A percentile compares a stretch with the other conserved stretches of the same genome.
phyloP scores from a whole-genome alignment of 441 rosid genomes.

The Lagerstroemia fauriei region DNA sequence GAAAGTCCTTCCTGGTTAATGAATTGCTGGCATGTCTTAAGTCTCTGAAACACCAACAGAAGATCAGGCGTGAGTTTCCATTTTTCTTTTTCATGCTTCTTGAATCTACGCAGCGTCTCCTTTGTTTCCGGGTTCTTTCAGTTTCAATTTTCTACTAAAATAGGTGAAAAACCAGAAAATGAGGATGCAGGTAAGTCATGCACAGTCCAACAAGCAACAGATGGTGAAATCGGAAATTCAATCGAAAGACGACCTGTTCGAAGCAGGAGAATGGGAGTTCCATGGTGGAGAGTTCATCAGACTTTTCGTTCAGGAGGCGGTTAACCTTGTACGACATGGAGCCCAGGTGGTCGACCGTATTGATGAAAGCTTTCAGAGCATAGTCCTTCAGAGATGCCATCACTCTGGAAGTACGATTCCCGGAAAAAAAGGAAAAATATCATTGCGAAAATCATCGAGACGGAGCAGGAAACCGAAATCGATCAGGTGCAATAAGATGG shows the following conservation, averaged over 20 bases:
- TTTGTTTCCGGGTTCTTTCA: background rate
- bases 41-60: constrained; percentile 40
- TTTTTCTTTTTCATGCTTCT: background rate
- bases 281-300: constrained; percentile 51
- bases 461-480: background rate
- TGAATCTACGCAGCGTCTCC: background rate
- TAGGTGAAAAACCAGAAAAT: background rate
- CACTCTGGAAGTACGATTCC: constrained; percentile 44
- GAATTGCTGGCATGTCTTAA: constrained; percentile 57
- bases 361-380: constrained; percentile 68
- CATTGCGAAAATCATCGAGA: background rate
- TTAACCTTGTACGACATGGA: constrained; percentile 74
- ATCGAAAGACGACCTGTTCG: constrained; percentile 51
- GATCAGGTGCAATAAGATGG: background rate
- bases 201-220: background rate
- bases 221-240: background rate
- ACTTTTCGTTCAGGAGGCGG: constrained; percentile 54
- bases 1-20: constrained; percentile 49
- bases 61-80: background rate
- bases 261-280: constrained; percentile 58
- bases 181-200: background rate
- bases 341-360: constrained; percentile 86
- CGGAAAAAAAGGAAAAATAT: background rate
- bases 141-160: no score
- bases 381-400: constrained; percentile 68